Evolutionary conservation across 257 asterid species (phyloP).

Genomic region (Vinca minor): DNA sequence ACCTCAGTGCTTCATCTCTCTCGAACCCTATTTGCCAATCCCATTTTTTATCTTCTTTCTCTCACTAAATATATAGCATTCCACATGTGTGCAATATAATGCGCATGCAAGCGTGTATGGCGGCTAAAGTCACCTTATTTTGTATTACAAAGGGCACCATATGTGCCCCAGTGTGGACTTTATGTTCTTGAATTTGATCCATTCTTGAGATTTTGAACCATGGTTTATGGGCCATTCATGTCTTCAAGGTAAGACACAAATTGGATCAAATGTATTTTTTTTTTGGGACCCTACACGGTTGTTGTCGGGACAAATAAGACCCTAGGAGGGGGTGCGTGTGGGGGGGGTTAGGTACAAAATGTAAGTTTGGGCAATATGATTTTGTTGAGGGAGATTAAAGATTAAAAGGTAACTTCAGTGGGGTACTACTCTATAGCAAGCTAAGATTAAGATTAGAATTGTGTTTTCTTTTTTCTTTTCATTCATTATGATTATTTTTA

Average conservation of each 20-base stretch:
- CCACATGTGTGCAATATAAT: slow-evolving; percentile 19
- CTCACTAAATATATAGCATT: neutral
- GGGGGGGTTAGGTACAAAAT: slow-evolving; percentile 13
- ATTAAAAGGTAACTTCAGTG: slow-evolving; percentile 17
- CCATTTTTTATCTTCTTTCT: slow-evolving; percentile 25
- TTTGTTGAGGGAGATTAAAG: slow-evolving; percentile 11
- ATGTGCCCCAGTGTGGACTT: slow-evolving; percentile 56
- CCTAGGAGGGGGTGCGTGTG: slow-evolving; percentile 2
- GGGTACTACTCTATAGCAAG: slow-evolving; percentile 15
- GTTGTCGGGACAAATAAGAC: slow-evolving; percentile 21
- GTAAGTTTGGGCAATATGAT: slow-evolving; percentile 22
- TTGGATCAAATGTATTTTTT: slow-evolving; percentile 28
- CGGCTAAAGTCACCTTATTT: slow-evolving; percentile 58
- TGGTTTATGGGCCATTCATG: slow-evolving; percentile 41
- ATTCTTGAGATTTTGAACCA: slow-evolving; percentile 18
- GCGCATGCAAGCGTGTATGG: slow-evolving; percentile 70
- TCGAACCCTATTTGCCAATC: neutral
- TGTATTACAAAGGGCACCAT: slow-evolving; percentile 11
- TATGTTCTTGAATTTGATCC: slow-evolving; percentile 32
- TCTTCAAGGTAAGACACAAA: slow-evolving; percentile 38
- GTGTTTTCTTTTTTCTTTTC: slow-evolving; percentile 6
- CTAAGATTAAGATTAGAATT: slow-evolving; percentile 20
- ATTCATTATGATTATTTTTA: too few relatives aligned
- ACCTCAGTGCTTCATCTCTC: slow-evolving; percentile 35
- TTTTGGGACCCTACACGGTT: slow-evolving; percentile 34